Conservation (phyloP, 345 rosid genomes). For the Geranium brycei region DNA sequence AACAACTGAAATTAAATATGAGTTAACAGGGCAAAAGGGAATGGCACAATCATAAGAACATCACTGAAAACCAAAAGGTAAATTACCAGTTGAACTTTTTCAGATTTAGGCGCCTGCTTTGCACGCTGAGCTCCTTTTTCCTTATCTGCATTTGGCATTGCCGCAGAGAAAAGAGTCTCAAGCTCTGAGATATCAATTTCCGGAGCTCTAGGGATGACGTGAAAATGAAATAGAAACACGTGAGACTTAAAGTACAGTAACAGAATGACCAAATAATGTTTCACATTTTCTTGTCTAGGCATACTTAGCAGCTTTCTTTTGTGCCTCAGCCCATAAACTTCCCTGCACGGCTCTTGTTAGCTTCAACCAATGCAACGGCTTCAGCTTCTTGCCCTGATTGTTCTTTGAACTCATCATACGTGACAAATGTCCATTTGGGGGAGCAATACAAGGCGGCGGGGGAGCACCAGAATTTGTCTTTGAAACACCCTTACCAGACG, state of each 20-base stretch:
- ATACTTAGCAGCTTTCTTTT: constrained; percentile 73
- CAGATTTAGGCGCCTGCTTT: constrained; percentile 51
- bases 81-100: constrained; percentile 86
- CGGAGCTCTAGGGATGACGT: constrained; percentile 48
- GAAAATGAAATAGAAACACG: constrained; percentile 1
- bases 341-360: constrained; percentile 83
- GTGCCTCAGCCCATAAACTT: constrained; percentile 97
- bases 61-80: neutral
- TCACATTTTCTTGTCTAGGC: constrained; percentile 14
- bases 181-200: constrained; percentile 94
- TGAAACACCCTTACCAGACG: neutral
- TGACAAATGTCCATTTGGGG: constrained; percentile 53
- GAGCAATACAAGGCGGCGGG: constrained; percentile 21
- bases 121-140: constrained; percentile 28
- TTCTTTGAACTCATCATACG: constrained; percentile 45
- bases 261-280: constrained; percentile 7
- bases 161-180: constrained; percentile 75
- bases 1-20: no score
- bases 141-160: constrained; percentile 41
- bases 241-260: constrained; percentile 3
- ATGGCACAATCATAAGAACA: neutral
- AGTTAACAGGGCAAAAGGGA: neutral
- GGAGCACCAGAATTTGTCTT: constrained; percentile 27
- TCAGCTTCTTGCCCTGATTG: constrained; percentile 59
- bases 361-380: constrained; percentile 97